Evolutionary conservation across 2,329 filamentous ascomycete species (phyloP).

Genomic region (Neoscytalidium dimidiatum): DNA sequence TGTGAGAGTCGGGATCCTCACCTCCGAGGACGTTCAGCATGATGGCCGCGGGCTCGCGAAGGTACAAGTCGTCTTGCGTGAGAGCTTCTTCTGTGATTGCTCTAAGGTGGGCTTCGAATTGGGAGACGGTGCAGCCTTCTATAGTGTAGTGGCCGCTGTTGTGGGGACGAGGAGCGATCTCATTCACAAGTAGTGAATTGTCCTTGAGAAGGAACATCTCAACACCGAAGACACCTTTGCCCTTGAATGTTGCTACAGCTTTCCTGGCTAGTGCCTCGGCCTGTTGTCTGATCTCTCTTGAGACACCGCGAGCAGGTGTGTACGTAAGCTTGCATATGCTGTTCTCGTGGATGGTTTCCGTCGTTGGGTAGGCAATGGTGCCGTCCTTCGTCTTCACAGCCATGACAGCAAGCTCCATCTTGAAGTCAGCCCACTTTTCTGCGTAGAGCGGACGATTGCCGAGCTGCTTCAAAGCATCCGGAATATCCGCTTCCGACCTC

Average conservation of each 20-base stretch:
- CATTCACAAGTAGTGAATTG: constrained; percentile 71
- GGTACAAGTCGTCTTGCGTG: constrained; percentile 52
- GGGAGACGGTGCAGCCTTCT: constrained; percentile 84
- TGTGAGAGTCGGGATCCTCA: constrained; percentile 64
- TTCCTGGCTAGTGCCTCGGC: constrained; percentile 77
- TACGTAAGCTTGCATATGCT: constrained; percentile 94
- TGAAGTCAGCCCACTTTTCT: constrained; percentile 86
- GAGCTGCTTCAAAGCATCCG: constrained; percentile 69
- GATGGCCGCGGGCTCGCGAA: constrained; percentile 61
- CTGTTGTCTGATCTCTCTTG: constrained; percentile 58
- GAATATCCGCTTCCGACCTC: constrained; percentile 60
- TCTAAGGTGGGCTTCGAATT: constrained; percentile 87
- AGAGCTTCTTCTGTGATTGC: constrained; percentile 74
- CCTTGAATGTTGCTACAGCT: constrained; percentile 78
- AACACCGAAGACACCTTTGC: constrained; percentile 92
- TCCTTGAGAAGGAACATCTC: constrained; percentile 89
- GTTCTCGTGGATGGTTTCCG: constrained; percentile 94
- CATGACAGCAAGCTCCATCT: constrained; percentile 88
- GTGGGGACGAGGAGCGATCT: constrained; percentile 80
- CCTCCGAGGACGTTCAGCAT: constrained; percentile 84
- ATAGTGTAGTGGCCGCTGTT: constrained; percentile 97
- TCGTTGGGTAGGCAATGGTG: constrained; percentile 77
- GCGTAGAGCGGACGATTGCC: constrained; percentile 73
- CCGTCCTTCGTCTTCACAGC: constrained; percentile 84
- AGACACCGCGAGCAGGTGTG: constrained; percentile 74